Conservation (phyloP, 139 green algal species). For the Volvox africanus region DNA sequence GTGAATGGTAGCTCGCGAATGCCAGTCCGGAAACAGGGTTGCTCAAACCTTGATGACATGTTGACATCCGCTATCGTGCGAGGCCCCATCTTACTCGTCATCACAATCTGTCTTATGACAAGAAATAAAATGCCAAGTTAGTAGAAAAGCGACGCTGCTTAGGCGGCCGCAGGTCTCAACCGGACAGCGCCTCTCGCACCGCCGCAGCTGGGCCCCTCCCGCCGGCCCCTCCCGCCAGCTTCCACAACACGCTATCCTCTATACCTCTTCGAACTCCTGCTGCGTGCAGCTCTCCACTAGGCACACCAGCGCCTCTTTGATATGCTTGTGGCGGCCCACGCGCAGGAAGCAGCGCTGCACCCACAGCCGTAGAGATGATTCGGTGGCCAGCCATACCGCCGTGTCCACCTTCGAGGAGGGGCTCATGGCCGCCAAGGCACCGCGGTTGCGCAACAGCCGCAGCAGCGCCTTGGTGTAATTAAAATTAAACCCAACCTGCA, state of each 20-base stretch:
- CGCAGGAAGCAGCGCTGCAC: not conserved
- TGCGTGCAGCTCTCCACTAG: conserved; percentile 67
- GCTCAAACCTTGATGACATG: too few species aligned
- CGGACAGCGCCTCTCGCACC: too few species aligned
- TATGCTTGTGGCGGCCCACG: conserved; percentile 63
- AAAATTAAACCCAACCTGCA: conserved; percentile 66
- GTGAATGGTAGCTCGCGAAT: too few species aligned
- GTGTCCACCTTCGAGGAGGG: not conserved
- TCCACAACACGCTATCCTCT: not conserved
- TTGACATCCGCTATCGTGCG: too few species aligned
- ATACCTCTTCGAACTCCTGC: conserved; percentile 52
- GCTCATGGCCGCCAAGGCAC: conserved; percentile 51
- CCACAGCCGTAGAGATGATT: conserved; percentile 4
- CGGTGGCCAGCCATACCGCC: conserved; percentile 1
- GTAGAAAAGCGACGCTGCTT: too few species aligned
- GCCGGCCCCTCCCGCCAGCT: not conserved
- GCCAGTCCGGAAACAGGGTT: too few species aligned
- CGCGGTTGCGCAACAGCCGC: conserved; percentile 71
- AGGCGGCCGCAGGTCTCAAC: too few species aligned
- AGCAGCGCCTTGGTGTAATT: conserved; percentile 69
- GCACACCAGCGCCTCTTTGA: conserved; percentile 71
- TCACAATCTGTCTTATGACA: too few species aligned
- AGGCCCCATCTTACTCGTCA: too few species aligned
- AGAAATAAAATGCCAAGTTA: too few species aligned
- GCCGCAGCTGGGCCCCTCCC: not conserved